Evolutionary conservation across 1,139 yeast genomes (phyloP).

Genomic region (Blastobotrys apis): DNA sequence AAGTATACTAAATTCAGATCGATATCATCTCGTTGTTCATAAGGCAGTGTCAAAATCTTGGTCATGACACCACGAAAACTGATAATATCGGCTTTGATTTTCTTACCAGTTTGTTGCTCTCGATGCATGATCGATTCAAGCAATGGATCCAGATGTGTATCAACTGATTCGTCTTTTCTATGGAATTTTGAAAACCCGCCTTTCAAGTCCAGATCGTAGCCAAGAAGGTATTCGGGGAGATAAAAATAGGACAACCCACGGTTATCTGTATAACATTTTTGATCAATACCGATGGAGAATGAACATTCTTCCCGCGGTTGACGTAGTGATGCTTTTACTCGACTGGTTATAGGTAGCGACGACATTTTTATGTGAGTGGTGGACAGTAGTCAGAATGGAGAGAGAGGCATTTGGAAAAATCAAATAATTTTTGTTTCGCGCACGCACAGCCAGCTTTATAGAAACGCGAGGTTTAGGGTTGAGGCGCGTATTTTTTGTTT

Average conservation of each 20-base stretch:
- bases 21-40: constrained; percentile 51
- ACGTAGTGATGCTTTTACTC: constrained; percentile 40
- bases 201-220: constrained; percentile 53
- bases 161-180: constrained; percentile 48
- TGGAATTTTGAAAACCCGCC: constrained; percentile 60
- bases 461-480: too few relatives aligned
- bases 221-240: constrained; percentile 62
- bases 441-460: too few relatives aligned
- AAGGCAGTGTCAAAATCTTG: constrained; percentile 59
- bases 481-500: too few relatives aligned
- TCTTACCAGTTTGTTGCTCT: constrained; percentile 49
- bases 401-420: neutral
- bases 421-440: too few relatives aligned
- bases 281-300: constrained; percentile 51
- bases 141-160: constrained; percentile 54
- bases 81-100: constrained; percentile 59
- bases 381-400: neutral
- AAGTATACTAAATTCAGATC: constrained; percentile 58
- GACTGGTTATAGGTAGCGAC: constrained; percentile 27
- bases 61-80: constrained; percentile 84
- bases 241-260: constrained; percentile 63
- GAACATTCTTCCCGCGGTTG: constrained; percentile 71
- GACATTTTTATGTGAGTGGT: neutral
- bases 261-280: constrained; percentile 49
- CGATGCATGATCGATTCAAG: constrained; percentile 50